Base-by-base conservation (phyloP, 441 rosid genomes). In the Erodium texanum region DNA sequence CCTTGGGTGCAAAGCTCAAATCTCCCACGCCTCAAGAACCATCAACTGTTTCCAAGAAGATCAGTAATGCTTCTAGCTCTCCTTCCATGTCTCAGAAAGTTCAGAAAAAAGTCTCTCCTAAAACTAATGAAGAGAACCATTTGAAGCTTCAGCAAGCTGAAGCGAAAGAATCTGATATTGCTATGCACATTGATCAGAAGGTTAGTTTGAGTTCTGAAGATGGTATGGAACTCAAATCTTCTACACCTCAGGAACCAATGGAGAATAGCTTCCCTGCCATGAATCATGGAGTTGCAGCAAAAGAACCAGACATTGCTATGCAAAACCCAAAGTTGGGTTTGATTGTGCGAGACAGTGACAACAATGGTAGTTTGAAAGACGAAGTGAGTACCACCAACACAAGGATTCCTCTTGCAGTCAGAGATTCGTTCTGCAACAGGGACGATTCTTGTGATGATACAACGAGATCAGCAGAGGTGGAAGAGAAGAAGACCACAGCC, bases 61-160 rank as follows among this genome's bases (percentile, higher is more conserved):
- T 64, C 71, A 56, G 62, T 45, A 70, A 68, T 52, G 79, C 78
- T 73, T 75, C 84, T 73, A 54, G 68, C 71, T 65, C 67, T 69
- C 75, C 77, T 8, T 63, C 73, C 62, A 70, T 74, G 52, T 78
- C 91, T 74, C 76, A 76, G 34, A 83, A 76, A 75, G 70, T 75
- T 67, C 85, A 75, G 73, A 82, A 64, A 71, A 86, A 74, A 74
- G 56, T 45, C 52, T 75, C 83, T 71, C 78, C 85, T 58, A 79
- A 74, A 69, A 71, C 67, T 45, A 75, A 73, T 36, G 79, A 72
- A 68, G 80, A 76, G 68, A 79, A 76, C 68, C 79, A 65, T 36
- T 74, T 75, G 64, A 80, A 76, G 69, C 76, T 58, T 45, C 81
- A 75, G 45, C 74, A 75, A 64, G 74, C 66, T 62, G 73, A 27